These are phyloP conservation scores for Penicillium cinerascens DNA, from an alignment of 495 filamentous ascomycete species.

Conservation along the genomic window DNA sequence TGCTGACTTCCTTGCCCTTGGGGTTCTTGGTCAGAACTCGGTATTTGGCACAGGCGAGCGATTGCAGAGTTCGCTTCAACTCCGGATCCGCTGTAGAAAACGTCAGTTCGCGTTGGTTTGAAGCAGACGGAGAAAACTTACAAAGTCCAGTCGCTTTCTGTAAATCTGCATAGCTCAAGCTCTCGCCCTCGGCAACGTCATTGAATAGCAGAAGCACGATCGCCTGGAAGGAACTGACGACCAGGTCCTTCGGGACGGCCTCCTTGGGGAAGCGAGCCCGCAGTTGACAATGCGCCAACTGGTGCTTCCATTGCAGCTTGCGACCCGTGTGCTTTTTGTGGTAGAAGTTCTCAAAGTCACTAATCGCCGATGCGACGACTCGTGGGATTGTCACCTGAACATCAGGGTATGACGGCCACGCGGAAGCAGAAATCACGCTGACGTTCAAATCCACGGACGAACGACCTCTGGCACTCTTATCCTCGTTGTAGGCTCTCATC, in stretches of 20 bases:
- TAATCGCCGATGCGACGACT: constrained; percentile 63
- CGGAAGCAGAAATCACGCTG: constrained; percentile 77
- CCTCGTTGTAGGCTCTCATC: constrained; percentile 69
- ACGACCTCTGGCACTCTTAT: constrained; percentile 39
- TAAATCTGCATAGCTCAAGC: constrained; percentile 67
- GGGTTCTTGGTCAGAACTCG: constrained; percentile 85
- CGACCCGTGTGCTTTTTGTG: constrained; percentile 80
- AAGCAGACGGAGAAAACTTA: constrained; percentile 36
- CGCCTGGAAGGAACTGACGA: constrained; percentile 86
- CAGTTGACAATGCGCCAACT: constrained; percentile 81
- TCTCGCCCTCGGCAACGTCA: constrained; percentile 50
- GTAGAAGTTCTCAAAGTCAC: constrained; percentile 78
- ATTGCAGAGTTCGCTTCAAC: constrained; percentile 86
- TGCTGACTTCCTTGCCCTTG: constrained; percentile 73
- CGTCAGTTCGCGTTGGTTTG: constrained; percentile 20
- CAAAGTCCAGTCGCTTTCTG: constrained; percentile 62
- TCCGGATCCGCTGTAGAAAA: constrained; percentile 59
- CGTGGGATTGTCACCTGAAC: constrained; percentile 69
- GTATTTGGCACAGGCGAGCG: constrained; percentile 82
- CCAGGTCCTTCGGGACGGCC: constrained; percentile 64
- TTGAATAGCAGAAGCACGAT: constrained; percentile 94
- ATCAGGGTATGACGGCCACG: constrained; percentile 91
- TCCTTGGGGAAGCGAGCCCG: constrained; percentile 73
- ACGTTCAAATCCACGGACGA: constrained; percentile 74
- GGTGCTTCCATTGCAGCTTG: constrained; percentile 87